Evolutionary conservation across 2,329 filamentous ascomycete species (phyloP).

Genomic region (Talaromyces sp.): DNA sequence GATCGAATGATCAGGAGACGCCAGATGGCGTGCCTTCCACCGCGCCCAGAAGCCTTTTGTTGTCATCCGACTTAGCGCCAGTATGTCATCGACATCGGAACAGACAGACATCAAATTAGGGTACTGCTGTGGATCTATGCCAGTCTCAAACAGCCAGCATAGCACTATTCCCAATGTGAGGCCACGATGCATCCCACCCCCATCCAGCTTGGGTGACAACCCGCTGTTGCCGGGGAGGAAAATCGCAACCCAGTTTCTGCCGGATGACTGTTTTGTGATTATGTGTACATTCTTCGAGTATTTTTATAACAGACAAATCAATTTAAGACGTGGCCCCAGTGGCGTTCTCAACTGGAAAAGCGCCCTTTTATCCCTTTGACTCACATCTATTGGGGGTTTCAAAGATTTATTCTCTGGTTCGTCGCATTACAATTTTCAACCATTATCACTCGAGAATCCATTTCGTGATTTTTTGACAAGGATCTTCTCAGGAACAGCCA

Average conservation of each 20-base stretch:
- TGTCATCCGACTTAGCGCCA: background rate
- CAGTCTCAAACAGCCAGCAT: conserved; percentile 6
- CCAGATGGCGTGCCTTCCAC: background rate
- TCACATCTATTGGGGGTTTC: conserved; percentile 18
- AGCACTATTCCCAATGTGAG: conserved; percentile 9
- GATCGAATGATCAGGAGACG: conserved; percentile 23
- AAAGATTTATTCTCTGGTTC: conserved; percentile 24
- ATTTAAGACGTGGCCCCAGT: conserved; percentile 45
- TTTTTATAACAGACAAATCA: conserved; percentile 24
- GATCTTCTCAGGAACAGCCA: background rate
- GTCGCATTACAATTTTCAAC: conserved; percentile 29
- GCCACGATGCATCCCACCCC: conserved; percentile 8
- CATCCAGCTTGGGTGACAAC: conserved; percentile 12
- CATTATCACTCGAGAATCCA: conserved; percentile 26
- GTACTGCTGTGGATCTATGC: conserved; percentile 9
- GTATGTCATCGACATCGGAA: background rate
- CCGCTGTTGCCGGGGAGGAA: conserved; percentile 17
- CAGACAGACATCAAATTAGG: background rate
- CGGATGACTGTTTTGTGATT: conserved; percentile 3
- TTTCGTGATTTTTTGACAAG: conserved; percentile 9
- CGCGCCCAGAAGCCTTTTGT: background rate
- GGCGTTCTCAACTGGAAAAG: conserved; percentile 27
- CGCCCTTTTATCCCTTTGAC: conserved; percentile 33
- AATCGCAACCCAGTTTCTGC: conserved; percentile 9
- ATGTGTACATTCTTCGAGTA: conserved; percentile 1